Evolutionary conservation across 2,329 filamentous ascomycete species (phyloP), one percentile per base, ranked within the genome.

Genomic region (Talaromyces sp.): DNA sequence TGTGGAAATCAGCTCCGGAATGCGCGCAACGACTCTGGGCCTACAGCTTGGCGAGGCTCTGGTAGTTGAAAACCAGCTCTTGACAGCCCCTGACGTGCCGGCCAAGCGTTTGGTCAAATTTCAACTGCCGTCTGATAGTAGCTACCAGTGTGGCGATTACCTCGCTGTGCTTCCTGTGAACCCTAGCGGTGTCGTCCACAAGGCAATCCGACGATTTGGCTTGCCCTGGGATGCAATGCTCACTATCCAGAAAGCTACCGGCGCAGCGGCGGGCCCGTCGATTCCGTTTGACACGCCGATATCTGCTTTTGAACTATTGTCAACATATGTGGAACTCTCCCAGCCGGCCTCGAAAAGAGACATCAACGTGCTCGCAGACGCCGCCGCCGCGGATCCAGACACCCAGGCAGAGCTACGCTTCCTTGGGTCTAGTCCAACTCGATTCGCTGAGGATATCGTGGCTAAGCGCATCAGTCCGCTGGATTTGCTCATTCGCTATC

Each of bases 101-200:
- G 76, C 78, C 42, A 92, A 91, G 78, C 83, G 84, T 28, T 82
- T 88, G 64, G 83, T 91, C 23, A 85, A 86, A 65, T 85, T 92
- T 36, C 83, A 85, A 63, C 80, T 94, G 1, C 90, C 90, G 0
- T 83, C 80, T 0, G 84, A 83, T 57, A 81, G 86, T 79, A 82
- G 81, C 0, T 94, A 93, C 74, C 82, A 83, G 44, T 84, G 88
- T 1, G 91, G 90, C 14, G 90, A 94, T 70, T 94, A 95, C 70
- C 82, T 94, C 0, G 88, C 89, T 0, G 80, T 92, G 2, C 78
- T 92, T 1, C 90, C 90, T 0, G 75, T 90, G 33, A 94, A 94
- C 71, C 85, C 86, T 1, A 80, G 81, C 53, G 75, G 82, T 33
- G 85, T 79, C 9, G 83, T 93, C 2, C 80, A 82, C 4, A 82